Conservation (phyloP, 2,329 filamentous ascomycete genomes). For the Botrytis aclada region DNA sequence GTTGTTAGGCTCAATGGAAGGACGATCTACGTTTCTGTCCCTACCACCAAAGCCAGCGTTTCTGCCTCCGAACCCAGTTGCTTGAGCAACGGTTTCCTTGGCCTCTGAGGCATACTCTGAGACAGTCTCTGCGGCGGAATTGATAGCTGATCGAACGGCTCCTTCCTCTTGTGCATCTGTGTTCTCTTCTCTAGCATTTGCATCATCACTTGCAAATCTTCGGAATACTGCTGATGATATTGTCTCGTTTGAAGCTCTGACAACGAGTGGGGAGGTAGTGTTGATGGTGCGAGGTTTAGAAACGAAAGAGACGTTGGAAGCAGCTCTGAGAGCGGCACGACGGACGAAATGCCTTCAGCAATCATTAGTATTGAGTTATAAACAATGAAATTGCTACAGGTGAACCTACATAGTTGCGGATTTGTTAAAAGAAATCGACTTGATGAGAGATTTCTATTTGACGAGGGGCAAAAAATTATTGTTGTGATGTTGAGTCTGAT, state of each 20-base stretch:
- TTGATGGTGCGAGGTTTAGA: constrained; percentile 43
- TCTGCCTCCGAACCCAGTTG: constrained; percentile 16
- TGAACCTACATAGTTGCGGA: neutral
- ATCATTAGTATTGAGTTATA: constrained; percentile 17
- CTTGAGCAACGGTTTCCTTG: constrained; percentile 17
- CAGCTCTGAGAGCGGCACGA: constrained; percentile 54
- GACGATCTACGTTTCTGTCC: neutral
- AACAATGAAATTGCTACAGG: neutral
- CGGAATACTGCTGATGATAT: constrained; percentile 41
- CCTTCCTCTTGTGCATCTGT: constrained; percentile 30
- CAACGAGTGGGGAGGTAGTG: constrained; percentile 38
- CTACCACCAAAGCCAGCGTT: neutral
- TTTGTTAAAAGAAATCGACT: neutral
- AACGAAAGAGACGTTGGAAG: constrained; percentile 43
- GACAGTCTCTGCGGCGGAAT: constrained; percentile 26
- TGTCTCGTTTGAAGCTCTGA: constrained; percentile 38
- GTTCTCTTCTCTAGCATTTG: constrained; percentile 27
- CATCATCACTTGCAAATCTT: constrained; percentile 48
- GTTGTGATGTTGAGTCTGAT: neutral
- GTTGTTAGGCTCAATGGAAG: constrained; percentile 16
- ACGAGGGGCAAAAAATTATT: neutral
- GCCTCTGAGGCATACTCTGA: constrained; percentile 18
- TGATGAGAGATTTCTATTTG: constrained; percentile 2
- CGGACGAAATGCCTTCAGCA: constrained; percentile 44
- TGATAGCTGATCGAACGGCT: constrained; percentile 28